Percentiles rank a stretch among this genome's conserved stretches.
Conservation (phyloP, 495 filamentous ascomycete genomes). For the Hyaloscypha bicolor region DNA sequence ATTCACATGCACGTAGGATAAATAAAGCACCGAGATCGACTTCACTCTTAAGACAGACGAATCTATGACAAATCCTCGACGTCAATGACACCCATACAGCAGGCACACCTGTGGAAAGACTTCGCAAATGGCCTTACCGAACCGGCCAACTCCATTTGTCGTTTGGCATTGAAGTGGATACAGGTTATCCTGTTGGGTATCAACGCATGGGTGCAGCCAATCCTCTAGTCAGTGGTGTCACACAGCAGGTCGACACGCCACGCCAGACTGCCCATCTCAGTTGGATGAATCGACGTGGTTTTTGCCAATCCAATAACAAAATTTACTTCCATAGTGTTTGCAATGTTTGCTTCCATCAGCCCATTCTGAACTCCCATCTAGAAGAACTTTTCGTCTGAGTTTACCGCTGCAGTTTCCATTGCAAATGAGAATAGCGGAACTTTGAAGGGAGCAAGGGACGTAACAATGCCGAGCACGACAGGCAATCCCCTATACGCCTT, state of each 20-base stretch:
- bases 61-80: no score
- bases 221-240: conserved; percentile 13
- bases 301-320: no score
- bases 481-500: conserved; percentile 16
- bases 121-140: no score
- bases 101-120: no score
- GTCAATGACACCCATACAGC: no score
- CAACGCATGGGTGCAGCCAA: conserved; percentile 19
- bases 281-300: no score
- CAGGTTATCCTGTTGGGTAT: conserved; percentile 15
- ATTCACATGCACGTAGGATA: no score
- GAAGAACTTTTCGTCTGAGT: conserved; percentile 25
- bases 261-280: neutral
- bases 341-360: no score
- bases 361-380: no score
- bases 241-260: conserved; percentile 13
- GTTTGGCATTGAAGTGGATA: conserved; percentile 3
- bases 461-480: neutral
- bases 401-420: conserved; percentile 18
- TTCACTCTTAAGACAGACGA: no score
- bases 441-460: neutral
- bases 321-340: no score
- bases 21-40: no score
- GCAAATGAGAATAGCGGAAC: conserved; percentile 19
- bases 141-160: neutral